phyloP scores from a whole-genome alignment of 2,329 filamentous ascomycete genomes.

The Penicillium sp. region DNA sequence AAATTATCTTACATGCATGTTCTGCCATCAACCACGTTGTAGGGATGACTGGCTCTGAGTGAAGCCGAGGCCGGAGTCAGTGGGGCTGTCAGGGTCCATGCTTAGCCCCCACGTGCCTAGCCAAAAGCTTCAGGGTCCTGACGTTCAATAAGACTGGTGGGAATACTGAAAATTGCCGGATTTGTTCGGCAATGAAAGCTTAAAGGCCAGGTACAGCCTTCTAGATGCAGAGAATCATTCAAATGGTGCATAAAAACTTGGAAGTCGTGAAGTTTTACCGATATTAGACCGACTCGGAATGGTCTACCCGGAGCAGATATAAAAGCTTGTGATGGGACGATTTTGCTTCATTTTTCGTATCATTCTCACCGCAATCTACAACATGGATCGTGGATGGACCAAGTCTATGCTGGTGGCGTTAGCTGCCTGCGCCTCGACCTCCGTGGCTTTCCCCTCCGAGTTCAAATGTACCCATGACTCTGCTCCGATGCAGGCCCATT shows the following conservation, averaged over 20 bases:
- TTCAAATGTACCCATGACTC: not conserved
- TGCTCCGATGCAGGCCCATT: conserved; percentile 8
- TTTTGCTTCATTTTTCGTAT: not conserved
- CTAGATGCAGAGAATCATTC: not conserved
- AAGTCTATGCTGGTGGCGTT: not conserved
- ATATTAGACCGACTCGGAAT: not conserved
- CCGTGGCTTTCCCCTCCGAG: not conserved
- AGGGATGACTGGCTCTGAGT: not conserved
- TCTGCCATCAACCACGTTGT: not conserved
- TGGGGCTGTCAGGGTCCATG: not conserved
- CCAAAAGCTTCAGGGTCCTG: not conserved
- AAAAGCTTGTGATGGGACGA: not conserved
- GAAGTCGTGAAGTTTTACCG: not conserved
- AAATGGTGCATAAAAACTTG: too few species aligned
- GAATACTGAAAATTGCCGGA: not conserved
- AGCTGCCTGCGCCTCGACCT: not conserved
- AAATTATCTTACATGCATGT: not conserved
- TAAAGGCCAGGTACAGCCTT: not conserved
- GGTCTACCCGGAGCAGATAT: not conserved
- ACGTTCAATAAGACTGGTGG: not conserved
- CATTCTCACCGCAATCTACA: not conserved
- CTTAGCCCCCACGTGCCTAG: not conserved
- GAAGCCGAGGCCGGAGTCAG: not conserved
- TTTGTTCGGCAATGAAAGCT: not conserved
- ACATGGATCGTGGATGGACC: not conserved